These are phyloP conservation scores for Boletus smithii DNA, from an alignment of 1,284 basidiomycete genomes.

Conservation along the genomic window DNA sequence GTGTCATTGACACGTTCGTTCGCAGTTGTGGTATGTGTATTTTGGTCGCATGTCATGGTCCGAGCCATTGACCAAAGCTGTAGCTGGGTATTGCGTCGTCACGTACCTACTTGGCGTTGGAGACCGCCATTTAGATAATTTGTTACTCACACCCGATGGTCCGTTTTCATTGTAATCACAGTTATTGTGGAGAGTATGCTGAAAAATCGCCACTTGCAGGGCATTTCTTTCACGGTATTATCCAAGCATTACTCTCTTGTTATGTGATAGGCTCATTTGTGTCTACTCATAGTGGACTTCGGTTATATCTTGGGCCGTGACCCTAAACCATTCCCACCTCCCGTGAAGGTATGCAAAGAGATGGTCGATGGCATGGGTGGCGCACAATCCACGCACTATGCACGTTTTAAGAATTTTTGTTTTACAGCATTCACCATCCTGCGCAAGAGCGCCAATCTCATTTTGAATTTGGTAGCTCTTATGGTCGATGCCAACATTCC, in stretches of 20 bases:
- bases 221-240: constrained; percentile 80
- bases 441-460: constrained; percentile 96
- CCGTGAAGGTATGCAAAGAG: constrained; percentile 98
- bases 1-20: constrained; percentile 94
- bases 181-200: neutral
- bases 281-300: constrained; percentile 80
- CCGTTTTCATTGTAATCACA: constrained; percentile 34
- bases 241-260: neutral
- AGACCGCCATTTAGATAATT: constrained; percentile 95
- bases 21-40: constrained; percentile 85
- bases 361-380: constrained; percentile 99
- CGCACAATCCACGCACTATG: constrained; percentile 86
- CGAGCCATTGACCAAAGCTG: constrained; percentile 10
- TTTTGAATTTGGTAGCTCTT: constrained; percentile 92
- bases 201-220: constrained; percentile 37
- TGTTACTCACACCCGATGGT: constrained; percentile 91
- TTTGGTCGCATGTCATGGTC: neutral
- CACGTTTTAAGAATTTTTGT: constrained; percentile 93
- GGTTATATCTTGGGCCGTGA: constrained; percentile 98
- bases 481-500: constrained; percentile 99
- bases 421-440: constrained; percentile 96
- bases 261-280: constrained; percentile 14
- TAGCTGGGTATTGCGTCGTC: constrained; percentile 97
- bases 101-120: constrained; percentile 97
- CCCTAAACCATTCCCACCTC: constrained; percentile 96